Percentiles rank a stretch among this genome's conserved stretches.
These are phyloP conservation scores for Carex parvula DNA, from an alignment of 176 grass and related monocot species.

Conservation along the genomic window DNA sequence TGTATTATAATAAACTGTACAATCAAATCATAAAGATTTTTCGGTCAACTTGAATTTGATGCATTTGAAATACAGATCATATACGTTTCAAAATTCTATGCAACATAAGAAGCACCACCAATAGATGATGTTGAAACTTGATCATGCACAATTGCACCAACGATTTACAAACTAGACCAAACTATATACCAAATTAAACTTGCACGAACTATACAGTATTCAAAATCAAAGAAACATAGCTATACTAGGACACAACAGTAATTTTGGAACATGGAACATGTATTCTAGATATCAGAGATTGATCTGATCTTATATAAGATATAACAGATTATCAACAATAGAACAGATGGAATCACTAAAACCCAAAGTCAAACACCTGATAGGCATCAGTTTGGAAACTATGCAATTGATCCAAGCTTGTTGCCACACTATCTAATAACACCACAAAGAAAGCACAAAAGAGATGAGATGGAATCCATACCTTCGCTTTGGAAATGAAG, in stretches of 20 bases:
- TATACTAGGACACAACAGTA: neutral
- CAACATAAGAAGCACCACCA: neutral
- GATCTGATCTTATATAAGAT: neutral
- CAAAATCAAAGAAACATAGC: neutral
- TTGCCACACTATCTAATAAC: neutral
- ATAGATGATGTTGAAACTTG: neutral
- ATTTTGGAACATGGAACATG: neutral
- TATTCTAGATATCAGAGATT: neutral
- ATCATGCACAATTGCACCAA: neutral
- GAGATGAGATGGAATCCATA: neutral
- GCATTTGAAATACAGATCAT: neutral
- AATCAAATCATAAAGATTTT: neutral
- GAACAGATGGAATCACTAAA: neutral
- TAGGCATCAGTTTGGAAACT: neutral
- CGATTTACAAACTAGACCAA: neutral
- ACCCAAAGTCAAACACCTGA: constrained; percentile 14
- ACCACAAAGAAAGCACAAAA: neutral
- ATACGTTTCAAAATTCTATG: neutral
- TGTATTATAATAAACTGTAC: neutral
- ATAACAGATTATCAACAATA: neutral
- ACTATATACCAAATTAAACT: neutral
- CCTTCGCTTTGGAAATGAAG: constrained; percentile 21
- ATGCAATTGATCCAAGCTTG: neutral
- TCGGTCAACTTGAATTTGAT: neutral
- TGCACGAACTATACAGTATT: neutral